Evolutionary conservation across 805 yeast genomes (phyloP).

Genomic region (Candida palmyrensis): DNA sequence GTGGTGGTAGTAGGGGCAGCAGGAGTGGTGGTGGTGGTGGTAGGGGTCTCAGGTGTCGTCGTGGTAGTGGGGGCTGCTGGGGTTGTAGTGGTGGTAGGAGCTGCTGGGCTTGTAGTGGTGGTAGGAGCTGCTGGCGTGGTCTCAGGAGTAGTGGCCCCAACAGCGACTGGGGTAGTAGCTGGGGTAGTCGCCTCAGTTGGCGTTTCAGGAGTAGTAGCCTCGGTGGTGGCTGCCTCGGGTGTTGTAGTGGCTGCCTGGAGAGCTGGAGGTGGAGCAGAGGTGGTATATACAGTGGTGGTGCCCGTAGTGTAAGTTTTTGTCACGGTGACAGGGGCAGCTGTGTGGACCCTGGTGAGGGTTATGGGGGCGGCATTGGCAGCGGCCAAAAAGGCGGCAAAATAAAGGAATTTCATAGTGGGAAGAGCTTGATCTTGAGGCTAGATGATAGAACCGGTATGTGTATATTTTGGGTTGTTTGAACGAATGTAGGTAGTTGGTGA

Average conservation of each 20-base stretch:
- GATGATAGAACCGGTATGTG: too few relatives aligned
- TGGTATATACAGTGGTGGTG: conserved; percentile 11
- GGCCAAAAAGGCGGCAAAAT: conserved; percentile 9
- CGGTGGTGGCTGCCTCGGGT: conserved; percentile 3
- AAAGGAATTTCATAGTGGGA: background rate
- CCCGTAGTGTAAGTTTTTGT: conserved; percentile 16
- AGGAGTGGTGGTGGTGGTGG: conserved; percentile 6
- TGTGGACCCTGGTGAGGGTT: conserved; percentile 17
- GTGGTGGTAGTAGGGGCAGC: conserved; percentile 8
- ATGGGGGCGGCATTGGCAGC: conserved; percentile 20
- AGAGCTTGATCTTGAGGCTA: too few relatives aligned
- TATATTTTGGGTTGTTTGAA: too few relatives aligned
- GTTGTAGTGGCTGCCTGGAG: conserved; percentile 5
- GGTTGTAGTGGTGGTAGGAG: conserved; percentile 7
- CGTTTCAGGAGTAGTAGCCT: conserved; percentile 6
- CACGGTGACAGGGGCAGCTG: conserved; percentile 24
- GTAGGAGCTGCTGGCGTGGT: conserved; percentile 6
- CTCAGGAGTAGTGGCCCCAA: conserved; percentile 6
- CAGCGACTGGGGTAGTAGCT: conserved; percentile 7
- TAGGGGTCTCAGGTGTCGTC: conserved; percentile 8
- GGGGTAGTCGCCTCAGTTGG: conserved; percentile 6
- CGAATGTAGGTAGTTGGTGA: too few relatives aligned
- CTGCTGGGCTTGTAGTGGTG: conserved; percentile 6
- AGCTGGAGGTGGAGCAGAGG: conserved; percentile 17
- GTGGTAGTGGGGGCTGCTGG: conserved; percentile 7